Evolutionary conservation across 495 filamentous ascomycete genomes (phyloP), one percentile per base, ranked within the genome.

Genomic region (Trichoderma virens): DNA sequence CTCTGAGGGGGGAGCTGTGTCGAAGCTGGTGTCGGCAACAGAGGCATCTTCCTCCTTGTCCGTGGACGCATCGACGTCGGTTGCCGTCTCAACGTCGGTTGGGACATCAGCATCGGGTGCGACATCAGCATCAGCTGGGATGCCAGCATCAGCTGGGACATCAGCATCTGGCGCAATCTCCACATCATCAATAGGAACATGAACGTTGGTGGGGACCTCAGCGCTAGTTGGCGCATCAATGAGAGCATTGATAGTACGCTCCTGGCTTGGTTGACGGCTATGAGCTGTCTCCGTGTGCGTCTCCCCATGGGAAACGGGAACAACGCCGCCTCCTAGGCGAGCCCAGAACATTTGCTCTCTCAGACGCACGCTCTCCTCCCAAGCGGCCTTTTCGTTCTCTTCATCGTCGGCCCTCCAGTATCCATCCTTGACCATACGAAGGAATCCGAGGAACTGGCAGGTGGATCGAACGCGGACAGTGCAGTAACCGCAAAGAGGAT

Each of bases 281-380:
- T 65, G 32, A 3, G 59, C 34, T n/a, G 35, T 9, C 4, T 38
- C 63, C 5, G 38, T 54, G 2, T 35, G 54, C 14, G 23, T 16
- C n/a, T 30, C 61, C 8, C 23, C 20, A 20, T 77, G 72, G 51
- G n/a, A 63, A 28, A 80, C 75, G 0, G 92, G 93, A 54, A 97
- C 78, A 4, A 97, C 90, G 20, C 93, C 93, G 18, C 89, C 93
- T 18, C 93, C 93, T 56, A 98, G 84, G 31, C 94, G 79, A 56
- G 88, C 86, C 94, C 94, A 98, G 71, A 98, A 98, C 88, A 97
- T 96, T 66, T 91, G 83, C 72, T 98, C 94, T 54, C 94, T 81
- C 60, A 98, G 76, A 23, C 89, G 85, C 20, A 96, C 87, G 62
- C 90, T 90, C 75, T 98, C 94, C 70, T 96, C 92, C 94, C 94